Percentiles rank a stretch among this genome's conserved stretches.
These are phyloP conservation scores for Apophysomyces trapeziformis DNA, from an alignment of 371 early-diverging fungal genomes.

Conservation along the genomic window DNA sequence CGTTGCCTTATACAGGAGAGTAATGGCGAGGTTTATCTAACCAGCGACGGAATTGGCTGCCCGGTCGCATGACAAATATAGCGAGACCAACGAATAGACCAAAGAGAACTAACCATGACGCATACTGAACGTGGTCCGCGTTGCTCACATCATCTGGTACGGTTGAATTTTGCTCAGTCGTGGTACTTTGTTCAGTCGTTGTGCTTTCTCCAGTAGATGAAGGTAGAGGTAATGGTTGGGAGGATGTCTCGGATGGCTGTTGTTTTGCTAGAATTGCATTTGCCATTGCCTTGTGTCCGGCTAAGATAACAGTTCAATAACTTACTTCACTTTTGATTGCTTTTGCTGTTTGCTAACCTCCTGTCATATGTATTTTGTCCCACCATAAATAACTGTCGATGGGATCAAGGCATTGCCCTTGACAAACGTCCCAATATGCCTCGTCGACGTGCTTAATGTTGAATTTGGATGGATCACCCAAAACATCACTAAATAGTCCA, in stretches of 20 bases:
- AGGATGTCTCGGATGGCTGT: too few species aligned
- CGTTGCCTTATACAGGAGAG: not conserved
- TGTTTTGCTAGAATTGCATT: constrained; percentile 18
- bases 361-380: constrained; percentile 47
- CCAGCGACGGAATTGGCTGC: constrained; percentile 7
- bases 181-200: not conserved
- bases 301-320: not conserved
- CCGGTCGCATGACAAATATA: constrained; percentile 4
- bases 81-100: not conserved
- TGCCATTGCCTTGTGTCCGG: constrained; percentile 38
- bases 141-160: not conserved
- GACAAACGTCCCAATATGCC: constrained; percentile 54
- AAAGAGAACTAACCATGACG: constrained; percentile 7
- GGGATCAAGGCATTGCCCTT: constrained; percentile 36
- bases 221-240: too few species aligned
- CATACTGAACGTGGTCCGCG: constrained; percentile 1
- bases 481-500: constrained; percentile 32
- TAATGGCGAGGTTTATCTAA: not conserved
- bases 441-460: constrained; percentile 39
- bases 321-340: too few species aligned
- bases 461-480: constrained; percentile 38
- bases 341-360: constrained; percentile 16
- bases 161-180: not conserved
- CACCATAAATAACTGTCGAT: constrained; percentile 50
- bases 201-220: not conserved